A percentile compares a stretch with the other conserved stretches of the same genome.
Evolutionary conservation across 441 rosid species (phyloP).

Genomic region (Pelargonium citronellum): DNA sequence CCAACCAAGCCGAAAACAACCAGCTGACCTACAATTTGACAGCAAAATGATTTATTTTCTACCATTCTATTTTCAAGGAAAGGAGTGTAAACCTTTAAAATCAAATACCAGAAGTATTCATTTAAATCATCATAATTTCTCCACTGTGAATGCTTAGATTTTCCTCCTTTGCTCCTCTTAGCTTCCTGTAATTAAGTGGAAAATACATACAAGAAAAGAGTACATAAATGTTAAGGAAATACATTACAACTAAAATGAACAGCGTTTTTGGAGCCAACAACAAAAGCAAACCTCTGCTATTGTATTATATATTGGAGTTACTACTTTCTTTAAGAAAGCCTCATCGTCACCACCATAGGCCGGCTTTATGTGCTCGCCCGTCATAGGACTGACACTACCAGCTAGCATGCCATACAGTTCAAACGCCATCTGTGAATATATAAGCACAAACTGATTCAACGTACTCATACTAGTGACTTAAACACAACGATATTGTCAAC

Average conservation of each 20-base stretch:
- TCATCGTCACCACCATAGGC: conserved; percentile 97
- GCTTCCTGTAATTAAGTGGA: conserved; percentile 60
- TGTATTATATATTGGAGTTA: conserved; percentile 80
- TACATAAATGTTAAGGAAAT: background rate
- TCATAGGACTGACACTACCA: conserved; percentile 92
- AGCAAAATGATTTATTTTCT: background rate
- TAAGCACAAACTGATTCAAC: conserved; percentile 9
- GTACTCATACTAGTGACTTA: background rate
- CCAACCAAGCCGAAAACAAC: conserved; percentile 97
- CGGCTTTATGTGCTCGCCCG: conserved; percentile 91
- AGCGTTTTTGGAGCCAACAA: conserved; percentile 3
- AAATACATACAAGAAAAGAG: conserved; percentile 2
- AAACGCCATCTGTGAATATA: conserved; percentile 73
- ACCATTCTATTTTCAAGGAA: background rate
- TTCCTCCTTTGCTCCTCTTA: conserved; percentile 67
- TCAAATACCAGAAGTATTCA: conserved; percentile 82
- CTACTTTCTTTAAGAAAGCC: conserved; percentile 85
- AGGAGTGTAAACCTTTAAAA: background rate
- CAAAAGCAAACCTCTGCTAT: conserved; percentile 50
- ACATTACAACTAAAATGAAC: conserved; percentile 15
- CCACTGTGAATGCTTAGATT: conserved; percentile 98
- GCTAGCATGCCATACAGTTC: conserved; percentile 95
- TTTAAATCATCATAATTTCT: conserved; percentile 97
- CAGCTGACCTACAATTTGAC: conserved; percentile 59
- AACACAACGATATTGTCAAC: too few relatives aligned